phyloP scores from a whole-genome alignment of 352 stramenopile species.

The Phytophthora crassamura region DNA sequence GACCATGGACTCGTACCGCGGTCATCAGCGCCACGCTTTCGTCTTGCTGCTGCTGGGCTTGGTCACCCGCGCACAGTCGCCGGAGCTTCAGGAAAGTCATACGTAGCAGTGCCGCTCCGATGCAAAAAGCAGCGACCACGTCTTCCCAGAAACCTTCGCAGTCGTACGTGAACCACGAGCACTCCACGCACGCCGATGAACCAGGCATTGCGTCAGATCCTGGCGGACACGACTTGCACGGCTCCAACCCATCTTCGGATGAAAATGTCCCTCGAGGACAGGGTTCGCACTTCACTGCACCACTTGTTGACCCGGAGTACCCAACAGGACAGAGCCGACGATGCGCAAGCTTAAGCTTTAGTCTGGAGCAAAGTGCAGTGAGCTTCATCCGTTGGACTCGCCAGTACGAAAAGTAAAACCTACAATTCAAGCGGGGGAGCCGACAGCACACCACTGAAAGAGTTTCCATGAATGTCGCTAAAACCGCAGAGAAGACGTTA shows the following conservation, averaged over 20 bases:
- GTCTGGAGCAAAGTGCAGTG: conserved; percentile 45
- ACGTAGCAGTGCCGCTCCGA: conserved; percentile 22
- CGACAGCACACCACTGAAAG: conserved; percentile 33
- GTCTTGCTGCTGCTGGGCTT: conserved; percentile 39
- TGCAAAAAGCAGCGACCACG: conserved; percentile 37
- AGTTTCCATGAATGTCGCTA: conserved; percentile 50
- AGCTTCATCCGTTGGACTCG: conserved; percentile 37
- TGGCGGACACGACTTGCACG: conserved; percentile 47
- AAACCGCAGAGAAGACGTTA: background rate
- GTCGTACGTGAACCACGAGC: conserved; percentile 56
- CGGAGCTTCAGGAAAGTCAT: conserved; percentile 43
- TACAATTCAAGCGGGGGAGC: conserved; percentile 39
- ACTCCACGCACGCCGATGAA: conserved; percentile 49
- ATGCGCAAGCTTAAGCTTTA: conserved; percentile 16
- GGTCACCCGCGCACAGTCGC: conserved; percentile 37
- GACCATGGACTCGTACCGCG: conserved; percentile 56
- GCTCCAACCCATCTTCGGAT: conserved; percentile 41
- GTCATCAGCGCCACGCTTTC: conserved; percentile 56
- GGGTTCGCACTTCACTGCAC: conserved; percentile 38
- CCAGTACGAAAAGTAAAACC: conserved; percentile 30
- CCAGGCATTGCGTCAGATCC: conserved; percentile 44
- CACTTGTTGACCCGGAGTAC: conserved; percentile 35
- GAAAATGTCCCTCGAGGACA: conserved; percentile 53
- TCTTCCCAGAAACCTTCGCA: conserved; percentile 70
- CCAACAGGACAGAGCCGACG: conserved; percentile 44